Conservation (phyloP, 1,284 basidiomycete species). For the Bondarzewia mesenterica region DNA sequence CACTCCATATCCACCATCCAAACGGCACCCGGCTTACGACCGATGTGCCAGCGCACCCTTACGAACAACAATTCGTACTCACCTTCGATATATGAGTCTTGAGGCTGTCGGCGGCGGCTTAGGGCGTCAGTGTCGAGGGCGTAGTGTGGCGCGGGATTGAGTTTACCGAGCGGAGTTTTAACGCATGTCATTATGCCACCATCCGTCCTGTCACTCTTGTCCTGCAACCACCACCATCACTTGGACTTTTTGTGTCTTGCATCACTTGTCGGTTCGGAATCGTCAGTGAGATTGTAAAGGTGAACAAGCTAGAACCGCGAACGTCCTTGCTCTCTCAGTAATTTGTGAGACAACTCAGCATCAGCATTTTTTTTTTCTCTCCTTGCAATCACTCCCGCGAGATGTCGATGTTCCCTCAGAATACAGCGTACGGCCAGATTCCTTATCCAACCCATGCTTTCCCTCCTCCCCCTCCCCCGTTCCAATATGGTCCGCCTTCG, state of each 20-base stretch:
- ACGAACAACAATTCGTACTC: conserved; percentile 15
- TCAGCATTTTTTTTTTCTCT: neutral
- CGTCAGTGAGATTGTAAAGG: conserved; percentile 8
- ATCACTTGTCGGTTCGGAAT: conserved; percentile 4
- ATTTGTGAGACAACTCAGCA: neutral
- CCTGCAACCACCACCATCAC: conserved; percentile 15
- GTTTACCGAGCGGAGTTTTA: conserved; percentile 12
- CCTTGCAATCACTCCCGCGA: conserved; percentile 1
- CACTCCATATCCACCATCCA: conserved; percentile 5
- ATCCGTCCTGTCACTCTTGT: conserved; percentile 7
- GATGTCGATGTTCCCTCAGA: conserved; percentile 45
- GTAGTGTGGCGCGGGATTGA: conserved; percentile 12
- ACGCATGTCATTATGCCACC: conserved; percentile 1
- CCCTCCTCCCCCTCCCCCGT: conserved; percentile 39
- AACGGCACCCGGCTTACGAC: conserved; percentile 4
- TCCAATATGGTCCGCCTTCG: conserved; percentile 25
- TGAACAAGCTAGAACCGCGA: conserved; percentile 10
- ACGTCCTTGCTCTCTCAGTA: neutral
- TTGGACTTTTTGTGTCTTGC: conserved; percentile 11
- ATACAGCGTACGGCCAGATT: conserved; percentile 31
- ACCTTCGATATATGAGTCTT: conserved; percentile 25
- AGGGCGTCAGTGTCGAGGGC: conserved; percentile 2
- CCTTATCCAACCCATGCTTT: conserved; percentile 31
- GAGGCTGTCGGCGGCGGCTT: conserved; percentile 14
- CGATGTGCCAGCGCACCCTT: conserved; percentile 2